A percentile compares a stretch with the other conserved stretches of the same genome.
phyloP scores from a whole-genome alignment of 31 red algal species.

The Asparagopsis taxiformis region DNA sequence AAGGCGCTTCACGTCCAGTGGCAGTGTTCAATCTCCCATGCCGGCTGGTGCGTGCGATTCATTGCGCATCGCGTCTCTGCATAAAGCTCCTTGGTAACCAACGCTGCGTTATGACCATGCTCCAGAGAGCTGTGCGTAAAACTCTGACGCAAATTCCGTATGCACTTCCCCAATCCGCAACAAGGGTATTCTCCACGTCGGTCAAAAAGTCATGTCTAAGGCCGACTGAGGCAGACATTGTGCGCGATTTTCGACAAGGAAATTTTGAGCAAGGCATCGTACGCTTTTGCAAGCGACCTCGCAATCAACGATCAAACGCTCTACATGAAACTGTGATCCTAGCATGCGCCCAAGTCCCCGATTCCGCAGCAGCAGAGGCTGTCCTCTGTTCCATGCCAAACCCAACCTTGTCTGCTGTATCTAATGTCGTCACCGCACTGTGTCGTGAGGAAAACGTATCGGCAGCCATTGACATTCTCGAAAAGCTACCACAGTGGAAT shows the following conservation, averaged over 20 bases:
- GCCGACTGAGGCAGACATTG: slow-evolving; percentile 28
- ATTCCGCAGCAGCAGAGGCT: slow-evolving; percentile 41
- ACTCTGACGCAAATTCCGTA: no score
- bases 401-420: slow-evolving; percentile 30
- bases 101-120: no score
- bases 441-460: slow-evolving; percentile 33
- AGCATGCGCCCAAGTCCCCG: slow-evolving; percentile 59
- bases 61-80: no score
- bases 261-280: slow-evolving; percentile 31
- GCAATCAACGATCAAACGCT: slow-evolving; percentile 23
- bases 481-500: slow-evolving; percentile 7
- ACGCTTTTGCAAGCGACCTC: slow-evolving; percentile 40
- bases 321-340: slow-evolving; percentile 44
- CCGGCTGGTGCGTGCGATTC: no score
- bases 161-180: no score
- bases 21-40: no score
- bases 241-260: slow-evolving; percentile 33
- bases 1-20: no score
- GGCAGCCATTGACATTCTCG: slow-evolving; percentile 35
- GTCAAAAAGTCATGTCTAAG: no score
- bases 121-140: no score
- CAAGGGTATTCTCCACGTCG: no score
- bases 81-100: no score
- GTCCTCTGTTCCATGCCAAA: slow-evolving; percentile 33
- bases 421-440: slow-evolving; percentile 29